Base-by-base conservation (phyloP, 2,329 filamentous ascomycete species). In the Colletotrichum simmondsii region DNA sequence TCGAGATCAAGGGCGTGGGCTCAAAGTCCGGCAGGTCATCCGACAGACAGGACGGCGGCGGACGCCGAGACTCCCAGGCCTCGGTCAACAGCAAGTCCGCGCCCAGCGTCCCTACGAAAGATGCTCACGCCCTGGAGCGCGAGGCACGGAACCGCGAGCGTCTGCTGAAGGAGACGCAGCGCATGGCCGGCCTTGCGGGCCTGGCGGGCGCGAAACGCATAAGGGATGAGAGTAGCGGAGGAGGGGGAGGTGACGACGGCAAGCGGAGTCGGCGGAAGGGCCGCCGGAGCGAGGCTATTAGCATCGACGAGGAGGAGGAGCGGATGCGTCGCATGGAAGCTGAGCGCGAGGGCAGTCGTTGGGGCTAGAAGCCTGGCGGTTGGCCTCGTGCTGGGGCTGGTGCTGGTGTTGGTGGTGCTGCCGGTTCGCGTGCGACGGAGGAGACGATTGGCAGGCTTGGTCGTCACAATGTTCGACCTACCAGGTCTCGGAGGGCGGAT, bases 41-140 rank as follows among this genome's bases (percentile, higher is more conserved):
- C 14, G 72, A 73, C 14, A 46, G 69, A 42, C 80, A 74, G 69
- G 77, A 80, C 32, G 59, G 75, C 32, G 59, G 75, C 28, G 77
- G 81, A 58, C 82, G 85, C 32, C 82, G 83, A 24, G 77, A 79
- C 56, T 84, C 83, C 4, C 81, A 83, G 69, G 77, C 81, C 7
- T 82, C 81, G 46, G 62, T 75, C 65, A 63, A 76, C 62, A 77
- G 68, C 77, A 80, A 72, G 62, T 75, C 35, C n/a, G 60, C 63
- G 30, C 75, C 61, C 53, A 68, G 65, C 58, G 61, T 77, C 32
- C 63, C 75, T 32, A 54, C 76, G 52, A 86, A 85, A 72, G 91
- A 93, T 75, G 87, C 90, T n/a, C 92, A 94, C 80, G 92, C 92
- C 1, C 84, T 92, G 0, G 92, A 94, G 80, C 90, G 92, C 26